Evolutionary conservation across 306 rosid species (phyloP).

Genomic region (Vigna radiata): DNA sequence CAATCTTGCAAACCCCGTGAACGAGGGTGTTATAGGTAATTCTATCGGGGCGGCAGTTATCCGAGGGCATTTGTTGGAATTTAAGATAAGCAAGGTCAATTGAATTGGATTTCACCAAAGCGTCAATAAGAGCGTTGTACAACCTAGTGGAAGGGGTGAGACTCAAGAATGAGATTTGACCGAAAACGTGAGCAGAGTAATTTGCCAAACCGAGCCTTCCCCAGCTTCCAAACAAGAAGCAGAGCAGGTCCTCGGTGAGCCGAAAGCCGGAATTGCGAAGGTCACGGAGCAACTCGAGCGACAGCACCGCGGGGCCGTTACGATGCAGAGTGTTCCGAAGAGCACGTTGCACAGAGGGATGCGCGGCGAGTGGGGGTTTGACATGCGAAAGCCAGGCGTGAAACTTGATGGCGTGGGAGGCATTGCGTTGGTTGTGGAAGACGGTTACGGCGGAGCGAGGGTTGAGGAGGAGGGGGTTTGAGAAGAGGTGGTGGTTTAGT

Average conservation of each 20-base stretch:
- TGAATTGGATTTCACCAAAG: slow-evolving; percentile 80
- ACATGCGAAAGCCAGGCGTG: slow-evolving; percentile 71
- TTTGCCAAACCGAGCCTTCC: slow-evolving; percentile 85
- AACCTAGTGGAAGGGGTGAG: slow-evolving; percentile 71
- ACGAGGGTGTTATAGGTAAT: slow-evolving; percentile 81
- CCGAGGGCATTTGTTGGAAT: slow-evolving; percentile 77
- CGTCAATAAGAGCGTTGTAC: slow-evolving; percentile 86
- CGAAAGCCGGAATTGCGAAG: slow-evolving; percentile 58
- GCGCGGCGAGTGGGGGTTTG: slow-evolving; percentile 54
- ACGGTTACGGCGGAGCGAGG: slow-evolving; percentile 61
- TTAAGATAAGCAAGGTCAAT: slow-evolving; percentile 84
- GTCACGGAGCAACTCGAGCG: slow-evolving; percentile 66
- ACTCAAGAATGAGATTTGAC: slow-evolving; percentile 71
- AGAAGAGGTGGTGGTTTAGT: slow-evolving; percentile 62
- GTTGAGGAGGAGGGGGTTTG: slow-evolving; percentile 50
- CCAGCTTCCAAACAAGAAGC: slow-evolving; percentile 77
- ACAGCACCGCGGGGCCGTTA: slow-evolving; percentile 71
- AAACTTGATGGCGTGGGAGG: slow-evolving; percentile 61
- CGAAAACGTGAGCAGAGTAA: slow-evolving; percentile 71
- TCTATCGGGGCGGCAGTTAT: slow-evolving; percentile 76
- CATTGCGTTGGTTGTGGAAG: slow-evolving; percentile 71
- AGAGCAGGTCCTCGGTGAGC: slow-evolving; percentile 67
- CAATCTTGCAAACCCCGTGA: slow-evolving; percentile 80
- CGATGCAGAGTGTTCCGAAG: slow-evolving; percentile 49
- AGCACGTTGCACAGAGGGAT: slow-evolving; percentile 56